Conservation (phyloP, 2,329 filamentous ascomycete species). For the Calonectria fujianensis region DNA sequence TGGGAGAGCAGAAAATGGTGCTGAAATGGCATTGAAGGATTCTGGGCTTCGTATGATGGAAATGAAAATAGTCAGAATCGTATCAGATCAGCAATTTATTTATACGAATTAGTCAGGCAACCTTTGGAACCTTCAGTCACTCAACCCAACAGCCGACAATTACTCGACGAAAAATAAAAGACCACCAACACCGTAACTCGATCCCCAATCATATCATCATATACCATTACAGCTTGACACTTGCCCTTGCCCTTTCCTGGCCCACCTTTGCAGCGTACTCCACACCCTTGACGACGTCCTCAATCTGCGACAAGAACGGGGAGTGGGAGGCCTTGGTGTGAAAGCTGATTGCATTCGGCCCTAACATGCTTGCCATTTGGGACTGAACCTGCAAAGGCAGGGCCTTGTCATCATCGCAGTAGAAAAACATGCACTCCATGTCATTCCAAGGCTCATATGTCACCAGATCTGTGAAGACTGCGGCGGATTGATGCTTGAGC, state of each 20-base stretch:
- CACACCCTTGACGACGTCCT: constrained; percentile 44
- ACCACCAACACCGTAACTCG: neutral
- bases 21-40: neutral
- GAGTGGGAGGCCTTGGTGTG: constrained; percentile 44
- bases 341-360: constrained; percentile 31
- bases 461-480: constrained; percentile 48
- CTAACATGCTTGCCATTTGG: constrained; percentile 45
- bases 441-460: constrained; percentile 56
- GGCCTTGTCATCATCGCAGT: constrained; percentile 51
- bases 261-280: constrained; percentile 43
- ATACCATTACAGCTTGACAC: neutral
- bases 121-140: neutral
- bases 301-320: constrained; percentile 40
- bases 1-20: too few species aligned
- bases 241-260: constrained; percentile 22
- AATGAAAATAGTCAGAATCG: neutral
- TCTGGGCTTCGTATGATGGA: neutral
- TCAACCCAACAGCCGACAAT: neutral
- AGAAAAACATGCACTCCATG: constrained; percentile 54
- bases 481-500: constrained; percentile 43
- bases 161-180: neutral
- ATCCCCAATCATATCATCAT: neutral
- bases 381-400: constrained; percentile 47
- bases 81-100: neutral
- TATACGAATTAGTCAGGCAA: neutral